These are phyloP conservation scores for Pyrenophora tritici-repentis DNA, from an alignment of 2,329 filamentous ascomycete genomes.

Conservation along the genomic window DNA sequence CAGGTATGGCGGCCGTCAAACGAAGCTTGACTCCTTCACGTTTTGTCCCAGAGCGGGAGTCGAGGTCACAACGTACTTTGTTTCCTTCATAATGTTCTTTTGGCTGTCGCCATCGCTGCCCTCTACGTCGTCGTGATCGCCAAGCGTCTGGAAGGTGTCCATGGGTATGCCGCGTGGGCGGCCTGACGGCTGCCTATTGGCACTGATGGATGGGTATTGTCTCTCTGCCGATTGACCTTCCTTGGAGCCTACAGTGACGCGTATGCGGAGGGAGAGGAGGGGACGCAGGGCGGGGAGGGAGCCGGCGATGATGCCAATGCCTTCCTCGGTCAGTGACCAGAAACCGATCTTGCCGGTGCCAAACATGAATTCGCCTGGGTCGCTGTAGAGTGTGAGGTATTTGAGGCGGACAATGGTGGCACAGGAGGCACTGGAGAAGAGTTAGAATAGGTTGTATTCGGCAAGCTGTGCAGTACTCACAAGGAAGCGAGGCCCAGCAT, in stretches of 20 bases:
- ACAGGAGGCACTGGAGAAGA: conserved; percentile 39
- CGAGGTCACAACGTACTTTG: conserved; percentile 24
- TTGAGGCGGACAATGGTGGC: conserved; percentile 50
- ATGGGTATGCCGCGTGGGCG: conserved; percentile 10
- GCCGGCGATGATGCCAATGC: conserved; percentile 54
- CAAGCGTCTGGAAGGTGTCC: conserved; percentile 24
- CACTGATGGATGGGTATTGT: conserved; percentile 15
- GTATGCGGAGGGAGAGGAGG: conserved; percentile 39
- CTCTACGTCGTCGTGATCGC: conserved; percentile 16
- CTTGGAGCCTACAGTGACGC: conserved; percentile 18
- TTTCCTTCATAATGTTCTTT: conserved; percentile 50
- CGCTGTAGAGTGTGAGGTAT: conserved; percentile 50
- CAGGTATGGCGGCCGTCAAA: neutral
- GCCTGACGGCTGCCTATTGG: conserved; percentile 3
- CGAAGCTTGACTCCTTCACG: neutral
- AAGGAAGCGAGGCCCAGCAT: conserved; percentile 51
- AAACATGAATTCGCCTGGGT: conserved; percentile 50
- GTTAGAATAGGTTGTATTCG: conserved; percentile 1
- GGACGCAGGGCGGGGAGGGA: conserved; percentile 53
- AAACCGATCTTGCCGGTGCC: conserved; percentile 50
- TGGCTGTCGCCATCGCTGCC: conserved; percentile 40
- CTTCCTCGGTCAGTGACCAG: conserved; percentile 54
- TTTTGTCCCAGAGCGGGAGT: neutral
- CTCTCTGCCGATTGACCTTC: conserved; percentile 23
- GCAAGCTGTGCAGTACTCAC: conserved; percentile 32